phyloP scores from a whole-genome alignment of 257 asterid species.

The Nicotiana obtusifolia region DNA sequence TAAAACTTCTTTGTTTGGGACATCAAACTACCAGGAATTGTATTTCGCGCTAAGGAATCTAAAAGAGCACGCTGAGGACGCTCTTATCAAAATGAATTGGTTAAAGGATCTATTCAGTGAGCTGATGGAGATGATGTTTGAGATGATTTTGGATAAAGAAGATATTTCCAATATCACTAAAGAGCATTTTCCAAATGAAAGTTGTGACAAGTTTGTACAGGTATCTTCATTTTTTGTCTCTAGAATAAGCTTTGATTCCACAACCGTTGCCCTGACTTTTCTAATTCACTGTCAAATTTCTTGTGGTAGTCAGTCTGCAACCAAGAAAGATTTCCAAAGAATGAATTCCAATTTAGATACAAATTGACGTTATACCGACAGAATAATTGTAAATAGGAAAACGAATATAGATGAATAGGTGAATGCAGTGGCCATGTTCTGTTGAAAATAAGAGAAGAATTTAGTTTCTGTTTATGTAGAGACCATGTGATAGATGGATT shows the following conservation, averaged over 20 bases:
- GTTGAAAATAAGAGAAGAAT: neutral
- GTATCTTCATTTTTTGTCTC: conserved; percentile 19
- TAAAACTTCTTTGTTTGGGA: conserved; percentile 8
- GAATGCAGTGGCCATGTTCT: neutral
- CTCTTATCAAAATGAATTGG: conserved; percentile 41
- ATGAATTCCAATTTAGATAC: neutral
- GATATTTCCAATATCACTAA: conserved; percentile 20
- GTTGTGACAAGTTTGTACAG: conserved; percentile 38
- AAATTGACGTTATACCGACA: neutral
- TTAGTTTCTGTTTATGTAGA: neutral
- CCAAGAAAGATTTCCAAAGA: neutral
- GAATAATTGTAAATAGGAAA: neutral
- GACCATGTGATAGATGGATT: neutral
- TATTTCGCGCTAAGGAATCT: conserved; percentile 56
- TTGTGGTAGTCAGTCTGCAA: neutral
- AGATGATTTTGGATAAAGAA: conserved; percentile 32
- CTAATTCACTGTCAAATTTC: neutral
- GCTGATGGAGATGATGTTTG: conserved; percentile 38
- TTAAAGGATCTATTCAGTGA: conserved; percentile 41
- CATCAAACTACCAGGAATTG: conserved; percentile 40
- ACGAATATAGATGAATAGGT: neutral
- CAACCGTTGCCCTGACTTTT: neutral
- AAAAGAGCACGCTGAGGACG: conserved; percentile 42
- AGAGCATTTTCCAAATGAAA: conserved; percentile 25
- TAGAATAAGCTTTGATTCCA: neutral